Evolutionary conservation across 1,139 yeast species (phyloP), one percentile per base, ranked within the genome.

Genomic region (Candida tunisiensis): DNA sequence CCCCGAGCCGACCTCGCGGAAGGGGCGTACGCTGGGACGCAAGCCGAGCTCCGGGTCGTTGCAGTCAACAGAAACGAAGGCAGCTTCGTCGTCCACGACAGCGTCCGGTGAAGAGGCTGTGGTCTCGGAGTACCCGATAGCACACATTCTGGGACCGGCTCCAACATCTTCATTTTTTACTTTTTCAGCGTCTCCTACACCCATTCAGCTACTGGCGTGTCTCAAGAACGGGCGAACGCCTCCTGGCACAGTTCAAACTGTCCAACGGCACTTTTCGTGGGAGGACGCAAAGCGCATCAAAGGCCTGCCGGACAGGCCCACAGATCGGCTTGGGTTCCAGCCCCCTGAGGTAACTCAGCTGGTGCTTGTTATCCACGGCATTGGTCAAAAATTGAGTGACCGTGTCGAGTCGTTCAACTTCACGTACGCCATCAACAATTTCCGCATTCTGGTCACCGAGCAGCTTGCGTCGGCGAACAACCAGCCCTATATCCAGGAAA

Each of bases 351-450:
- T 47, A 15, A 42, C 41, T 24, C 92, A 82, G 49, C 55, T 88
- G 31, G 67, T 85, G 2, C 57, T 88, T 11, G 88, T 93, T 37
- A 65, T 85, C 25, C 98, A 88, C 49, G 96, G 98, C 0, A 80
- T 88, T 36, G 96, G 96, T 2, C 98, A 88, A 48, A 70, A 75
- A 23, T 58, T 88, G 33, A 91, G 93, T 3, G 68, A 71, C 29
- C 70, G 70, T 39, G 75, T 77, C 39, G 83, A 83, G 35, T 70
- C 79, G 20, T 72, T 83, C 26, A 82, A 82, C 44, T 88, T 88
- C 52, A 73, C 88, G 4, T 93, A 83, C 47, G 82, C 88, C 16
- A 69, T 83, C 30, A 82, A 78, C 43, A 63, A 68, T 12, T 53
- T 83, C 37, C 59, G 94, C 30, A 66, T 47, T 3, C 28, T 40